Base-by-base conservation (phyloP, 208 protist genomes). In the Trypanosoma congolense region DNA sequence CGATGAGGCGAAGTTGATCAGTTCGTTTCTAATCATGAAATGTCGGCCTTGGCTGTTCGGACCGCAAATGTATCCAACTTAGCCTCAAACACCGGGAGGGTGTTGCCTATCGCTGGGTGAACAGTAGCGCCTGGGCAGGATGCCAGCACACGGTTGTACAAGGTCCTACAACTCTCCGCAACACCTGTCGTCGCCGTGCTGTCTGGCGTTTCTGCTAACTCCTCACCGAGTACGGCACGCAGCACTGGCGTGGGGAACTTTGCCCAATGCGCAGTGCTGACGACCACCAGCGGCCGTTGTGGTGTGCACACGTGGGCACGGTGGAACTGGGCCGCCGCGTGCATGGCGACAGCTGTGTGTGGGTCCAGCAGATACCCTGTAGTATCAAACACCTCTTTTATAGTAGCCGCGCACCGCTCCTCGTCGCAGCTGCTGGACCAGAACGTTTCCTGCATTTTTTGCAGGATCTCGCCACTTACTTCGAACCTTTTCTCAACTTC, bases 221-320 rank as follows among this genome's bases (percentile, higher is more conserved):
- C 64, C 52, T 90, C 79, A 24, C 73, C 77, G 19, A 62, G 66
- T 31, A 91, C 56, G 14, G 85, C 82, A 56, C 80, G 74, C 48
- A 89, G 61, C 6, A 94, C 83, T 33, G 83, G 66, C 10, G 77
- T 68, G 1, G 87, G 83, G 40, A 94, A 94, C 65, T 94, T 94
- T 5, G 87, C 72, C 81, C 83, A 94, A 70, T 89, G 81, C 21
- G 87, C 87, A 4, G 87, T 94, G 73, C 80, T 85, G 24, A 68
- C 75, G 26, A 92, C 71, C 16, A 70, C 30, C 24, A 93, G 66
- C 45, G 83, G 74, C 29, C 65, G 61, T 30, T 74, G 43, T 28
- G 56, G 54, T 18, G 33, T 58, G 18, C 68, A 45, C 36, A 61
- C 54, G 25, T 75, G 61, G 31, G 41, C 63, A 51, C 77, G 65